Evolutionary conservation across 2,329 filamentous ascomycete species (phyloP).

Genomic region (Cercospora sp.): DNA sequence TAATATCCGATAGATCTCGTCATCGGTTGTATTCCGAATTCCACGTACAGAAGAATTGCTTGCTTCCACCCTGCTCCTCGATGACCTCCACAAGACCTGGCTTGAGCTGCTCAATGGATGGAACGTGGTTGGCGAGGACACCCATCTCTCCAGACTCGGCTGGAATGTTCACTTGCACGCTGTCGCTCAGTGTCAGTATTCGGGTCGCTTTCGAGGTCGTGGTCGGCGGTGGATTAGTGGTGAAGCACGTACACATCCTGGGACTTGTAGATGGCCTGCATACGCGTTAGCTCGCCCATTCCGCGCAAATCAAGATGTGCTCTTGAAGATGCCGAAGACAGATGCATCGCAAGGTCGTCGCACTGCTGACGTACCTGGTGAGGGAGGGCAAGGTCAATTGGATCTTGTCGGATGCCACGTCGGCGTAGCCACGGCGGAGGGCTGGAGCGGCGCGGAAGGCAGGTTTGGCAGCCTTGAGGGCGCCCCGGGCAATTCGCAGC

Average conservation of each 20-base stretch:
- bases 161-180: conserved; percentile 97
- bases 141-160: conserved; percentile 99
- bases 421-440: conserved; percentile 84
- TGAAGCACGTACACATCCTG: conserved; percentile 64
- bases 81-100: conserved; percentile 93
- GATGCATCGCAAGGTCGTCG: not conserved
- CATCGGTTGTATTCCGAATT: not conserved
- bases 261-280: conserved; percentile 68
- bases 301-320: not conserved
- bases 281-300: not conserved
- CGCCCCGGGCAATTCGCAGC: conserved; percentile 86
- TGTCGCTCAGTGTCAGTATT: conserved; percentile 45
- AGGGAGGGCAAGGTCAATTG: conserved; percentile 96
- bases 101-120: conserved; percentile 98
- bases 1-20: not conserved
- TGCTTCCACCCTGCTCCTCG: conserved; percentile 85
- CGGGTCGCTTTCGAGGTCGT: conserved; percentile 16
- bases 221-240: conserved; percentile 16
- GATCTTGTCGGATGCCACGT: conserved; percentile 65
- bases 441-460: conserved; percentile 73
- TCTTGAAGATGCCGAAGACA: not conserved
- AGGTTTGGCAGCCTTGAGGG: conserved; percentile 78
- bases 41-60: conserved; percentile 96
- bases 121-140: conserved; percentile 98
- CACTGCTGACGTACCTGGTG: conserved; percentile 76